phyloP scores from a whole-genome alignment of 1,284 basidiomycete genomes.

The Malassezia brasiliensis region DNA sequence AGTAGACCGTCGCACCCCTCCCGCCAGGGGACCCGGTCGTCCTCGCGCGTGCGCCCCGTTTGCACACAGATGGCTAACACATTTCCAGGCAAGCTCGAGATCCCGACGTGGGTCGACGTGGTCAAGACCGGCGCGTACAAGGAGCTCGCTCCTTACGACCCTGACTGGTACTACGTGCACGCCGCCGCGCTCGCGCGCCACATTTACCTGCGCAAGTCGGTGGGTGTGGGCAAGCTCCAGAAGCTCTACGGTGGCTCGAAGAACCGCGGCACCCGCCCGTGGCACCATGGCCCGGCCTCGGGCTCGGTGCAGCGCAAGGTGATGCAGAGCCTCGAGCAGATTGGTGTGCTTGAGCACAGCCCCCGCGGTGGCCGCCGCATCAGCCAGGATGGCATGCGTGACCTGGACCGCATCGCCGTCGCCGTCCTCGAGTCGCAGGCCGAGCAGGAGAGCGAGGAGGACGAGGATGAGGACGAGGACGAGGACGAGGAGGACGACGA shows the following conservation, averaged over 20 bases:
- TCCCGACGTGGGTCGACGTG: slow-evolving; percentile 96
- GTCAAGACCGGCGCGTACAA: slow-evolving; percentile 98
- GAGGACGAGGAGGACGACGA: slow-evolving; percentile 34
- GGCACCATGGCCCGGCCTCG: slow-evolving; percentile 82
- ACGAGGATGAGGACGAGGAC: slow-evolving; percentile 72
- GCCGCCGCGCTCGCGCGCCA: slow-evolving; percentile 95
- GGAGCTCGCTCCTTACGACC: slow-evolving; percentile 97
- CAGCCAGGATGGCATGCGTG: slow-evolving; percentile 88
- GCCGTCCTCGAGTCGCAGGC: slow-evolving; percentile 80
- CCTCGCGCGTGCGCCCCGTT: background rate
- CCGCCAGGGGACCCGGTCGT: background rate
- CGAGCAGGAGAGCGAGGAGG: slow-evolving; percentile 76
- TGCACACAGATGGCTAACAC: slow-evolving; percentile 2
- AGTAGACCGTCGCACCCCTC: too few species aligned
- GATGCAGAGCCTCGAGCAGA: slow-evolving; percentile 95
- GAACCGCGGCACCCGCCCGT: slow-evolving; percentile 73
- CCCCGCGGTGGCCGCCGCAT: slow-evolving; percentile 92
- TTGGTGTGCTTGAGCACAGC: slow-evolving; percentile 85
- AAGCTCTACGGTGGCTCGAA: slow-evolving; percentile 96
- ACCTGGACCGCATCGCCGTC: slow-evolving; percentile 96
- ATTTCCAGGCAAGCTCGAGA: slow-evolving; percentile 72
- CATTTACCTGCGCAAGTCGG: slow-evolving; percentile 99
- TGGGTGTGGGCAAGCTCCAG: slow-evolving; percentile 86
- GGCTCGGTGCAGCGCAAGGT: slow-evolving; percentile 57
- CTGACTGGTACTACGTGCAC: slow-evolving; percentile 98